Evolutionary conservation across 78 protist genomes (phyloP).

Genomic region (Guillardia theta): DNA sequence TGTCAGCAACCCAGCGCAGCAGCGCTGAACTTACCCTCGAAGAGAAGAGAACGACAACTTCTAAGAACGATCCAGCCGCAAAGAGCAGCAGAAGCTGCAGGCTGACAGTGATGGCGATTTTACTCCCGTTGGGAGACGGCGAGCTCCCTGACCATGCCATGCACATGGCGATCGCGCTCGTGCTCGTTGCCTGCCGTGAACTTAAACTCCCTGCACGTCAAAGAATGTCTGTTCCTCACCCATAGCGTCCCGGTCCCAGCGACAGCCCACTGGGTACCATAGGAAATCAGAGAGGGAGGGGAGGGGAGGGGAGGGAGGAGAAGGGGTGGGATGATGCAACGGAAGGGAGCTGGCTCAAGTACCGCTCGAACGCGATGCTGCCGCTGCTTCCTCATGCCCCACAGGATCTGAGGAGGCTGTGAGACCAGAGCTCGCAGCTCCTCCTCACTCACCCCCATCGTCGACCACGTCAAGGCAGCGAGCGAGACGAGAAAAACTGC

Average conservation of each 20-base stretch:
- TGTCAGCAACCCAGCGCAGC: not conserved
- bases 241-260: not conserved
- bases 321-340: no score
- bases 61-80: not conserved
- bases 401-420: not conserved
- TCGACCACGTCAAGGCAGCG: not conserved
- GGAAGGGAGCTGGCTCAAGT: no score
- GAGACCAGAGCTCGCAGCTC: no score
- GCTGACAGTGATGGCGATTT: not conserved
- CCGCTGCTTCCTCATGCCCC: no score
- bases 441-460: not conserved
- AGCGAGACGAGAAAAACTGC: not conserved
- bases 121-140: not conserved
- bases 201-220: no score
- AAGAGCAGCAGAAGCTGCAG: not conserved
- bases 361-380: no score
- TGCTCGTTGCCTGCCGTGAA: no score
- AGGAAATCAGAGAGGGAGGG: no score
- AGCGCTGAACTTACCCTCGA: not conserved
- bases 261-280: not conserved
- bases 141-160: slow-evolving; percentile 13
- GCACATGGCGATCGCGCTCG: not conserved
- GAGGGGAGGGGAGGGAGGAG: no score
- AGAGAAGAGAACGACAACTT: not conserved
- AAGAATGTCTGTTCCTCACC: no score